Base-by-base conservation (phyloP, 208 protist species). In the Leishmania gerbilli region DNA sequence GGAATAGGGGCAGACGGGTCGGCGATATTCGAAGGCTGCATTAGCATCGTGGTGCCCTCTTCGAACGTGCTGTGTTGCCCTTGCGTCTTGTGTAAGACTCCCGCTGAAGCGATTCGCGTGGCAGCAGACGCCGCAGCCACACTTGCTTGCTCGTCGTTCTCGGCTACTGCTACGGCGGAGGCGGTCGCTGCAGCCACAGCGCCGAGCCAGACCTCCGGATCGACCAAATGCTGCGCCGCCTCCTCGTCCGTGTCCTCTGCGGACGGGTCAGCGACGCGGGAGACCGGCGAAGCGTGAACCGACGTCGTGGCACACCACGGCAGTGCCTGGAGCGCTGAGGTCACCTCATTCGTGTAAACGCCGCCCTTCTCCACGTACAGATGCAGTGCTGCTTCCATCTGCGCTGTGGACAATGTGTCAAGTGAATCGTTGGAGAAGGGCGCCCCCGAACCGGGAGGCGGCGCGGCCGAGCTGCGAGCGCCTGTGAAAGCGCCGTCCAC, bases 341-440 rank as follows among this genome's bases (percentile, higher is more conserved):
- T 3, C 17, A 82, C 83, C 69, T 87, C 84, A 49, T 40, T 21
- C 8, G 47, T 17, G 45, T 67, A 42, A 3, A 88, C 55, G 31
- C 89, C 86, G 49, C 79, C 86, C 0, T 72, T 34, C 8, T 84
- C 74, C 0, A 90, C 65, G 82, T 90, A 92, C n/a, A 89, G 62
- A 74, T 87, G 79, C 34, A 92, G 78, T 15, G 81, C 80, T 19
- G 45, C 51, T 51, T 88, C 86, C 55, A 84, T 56, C 58, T 87
- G 69, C 67, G 34, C 80, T 19, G 72, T 67, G 24, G 78, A 47
- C 21, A 89, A 74, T 0, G 47, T 9, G 21, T 45, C 53, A 37
- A 82, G 74, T 49, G 71, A 56, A 40, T 67, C 31, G 53, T 55
- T 49, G 9, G 49, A 8, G 1, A 40, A 37, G 17, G 37, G 42